Conservation (phyloP, 805 yeast species). For the Debaryomyces tyrocola region DNA sequence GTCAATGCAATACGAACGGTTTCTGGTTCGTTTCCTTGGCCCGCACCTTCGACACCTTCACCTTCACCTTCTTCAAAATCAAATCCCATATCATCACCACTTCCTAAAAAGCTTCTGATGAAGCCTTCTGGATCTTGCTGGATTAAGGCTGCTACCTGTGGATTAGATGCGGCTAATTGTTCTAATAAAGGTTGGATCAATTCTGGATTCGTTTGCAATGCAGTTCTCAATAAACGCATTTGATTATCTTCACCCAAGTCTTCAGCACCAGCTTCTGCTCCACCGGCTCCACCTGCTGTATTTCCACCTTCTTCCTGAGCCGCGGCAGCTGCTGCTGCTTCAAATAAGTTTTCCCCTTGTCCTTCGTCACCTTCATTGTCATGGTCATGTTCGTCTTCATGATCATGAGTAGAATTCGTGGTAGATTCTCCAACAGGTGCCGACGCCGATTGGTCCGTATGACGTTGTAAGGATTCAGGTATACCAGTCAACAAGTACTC, state of each 20-base stretch:
- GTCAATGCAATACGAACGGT: conserved; percentile 62
- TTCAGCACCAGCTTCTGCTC: conserved; percentile 34
- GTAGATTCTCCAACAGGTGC: conserved; percentile 22
- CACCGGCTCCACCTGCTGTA: conserved; percentile 29
- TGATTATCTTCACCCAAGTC: conserved; percentile 49
- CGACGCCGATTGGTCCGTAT: conserved; percentile 20
- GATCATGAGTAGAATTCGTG: conserved; percentile 17
- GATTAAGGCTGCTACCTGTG: conserved; percentile 78
- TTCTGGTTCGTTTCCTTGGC: conserved; percentile 30
- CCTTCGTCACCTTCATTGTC: conserved; percentile 32
- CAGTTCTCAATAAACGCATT: conserved; percentile 62
- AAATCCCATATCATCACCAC: conserved; percentile 49
- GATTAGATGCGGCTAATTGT: conserved; percentile 77
- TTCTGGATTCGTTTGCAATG: conserved; percentile 84
- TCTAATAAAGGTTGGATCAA: conserved; percentile 81
- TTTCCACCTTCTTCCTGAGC: conserved; percentile 27
- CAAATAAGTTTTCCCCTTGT: conserved; percentile 51
- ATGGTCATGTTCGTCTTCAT: conserved; percentile 13
- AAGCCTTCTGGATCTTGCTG: conserved; percentile 90
- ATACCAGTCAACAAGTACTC: conserved; percentile 90
- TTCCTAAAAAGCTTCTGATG: conserved; percentile 67
- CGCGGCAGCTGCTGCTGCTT: conserved; percentile 46
- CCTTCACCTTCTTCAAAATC: conserved; percentile 38
- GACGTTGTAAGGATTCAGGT: conserved; percentile 59
- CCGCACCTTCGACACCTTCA: conserved; percentile 42